Evolutionary conservation across 176 grass and related monocot species (phyloP), one percentile per base, ranked within the genome.

Genomic region (Phoenix roebelenii): DNA sequence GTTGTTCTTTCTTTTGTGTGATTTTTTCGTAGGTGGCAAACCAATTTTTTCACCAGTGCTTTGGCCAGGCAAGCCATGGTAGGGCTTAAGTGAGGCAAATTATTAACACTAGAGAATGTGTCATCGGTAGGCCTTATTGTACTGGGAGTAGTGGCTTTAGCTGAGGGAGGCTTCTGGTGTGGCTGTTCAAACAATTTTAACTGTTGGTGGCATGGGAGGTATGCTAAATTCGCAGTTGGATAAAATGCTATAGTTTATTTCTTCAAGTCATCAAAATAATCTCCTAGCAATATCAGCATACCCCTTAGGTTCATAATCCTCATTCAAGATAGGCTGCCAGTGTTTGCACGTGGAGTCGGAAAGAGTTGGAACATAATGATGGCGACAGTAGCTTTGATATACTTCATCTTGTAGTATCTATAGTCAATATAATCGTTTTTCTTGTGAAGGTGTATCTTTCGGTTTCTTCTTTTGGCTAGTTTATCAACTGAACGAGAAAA

Each of bases 201-300:
- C 93, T 75, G 87, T 97, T 82, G 93, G 93, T 75, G 93, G 93
- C 61, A 81, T 97, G 49, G 93, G 93, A 97, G 87, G 93, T 97
- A 97, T 59, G 1, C 64, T 52, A 60, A 63, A 58, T 50, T 73
- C 3, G 55, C 20, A 23, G 23, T 73, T 51, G 23, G 50, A 73
- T 12, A 22, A 54, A 5, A 7, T 56, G 32, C 7, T 39, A 10
- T 39, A 39, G 32, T 39, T 39, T 7, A 7, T 39, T 39, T 39
- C 32, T 39, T 39, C 9, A 10, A 10, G 32, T 39, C 7, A 39
- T 39, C 32, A 39, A 39, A 39, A 39, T 39, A 10, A 39, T 39
- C 32, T 39, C 32, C 4, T 10, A 2, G 7, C 32, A 39, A 39
- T 10, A 9, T 39, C 32, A 10, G 32, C 5, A 39, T 39, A 39